Evolutionary conservation across 345 rosid genomes (phyloP).

Genomic region (Durio zibethinus): DNA sequence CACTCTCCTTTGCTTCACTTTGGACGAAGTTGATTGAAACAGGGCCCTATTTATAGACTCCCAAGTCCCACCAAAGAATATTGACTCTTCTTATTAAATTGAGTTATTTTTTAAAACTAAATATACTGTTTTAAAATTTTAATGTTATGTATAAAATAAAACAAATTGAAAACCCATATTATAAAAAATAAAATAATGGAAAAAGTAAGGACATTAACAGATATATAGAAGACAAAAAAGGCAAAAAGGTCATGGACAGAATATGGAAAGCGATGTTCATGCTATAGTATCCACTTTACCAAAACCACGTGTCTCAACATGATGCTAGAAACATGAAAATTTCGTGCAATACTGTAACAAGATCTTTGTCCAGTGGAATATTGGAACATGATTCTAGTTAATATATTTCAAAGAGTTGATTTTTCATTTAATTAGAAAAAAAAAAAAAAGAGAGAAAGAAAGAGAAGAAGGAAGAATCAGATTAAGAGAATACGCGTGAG

Average conservation of each 20-base stretch:
- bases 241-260: not conserved
- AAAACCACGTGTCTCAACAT: slow-evolving; percentile 14
- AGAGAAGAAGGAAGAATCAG: not conserved
- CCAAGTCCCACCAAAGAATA: not conserved
- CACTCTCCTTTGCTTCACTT: slow-evolving; percentile 22
- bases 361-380: not conserved
- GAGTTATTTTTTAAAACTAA: too few species aligned
- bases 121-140: too few species aligned
- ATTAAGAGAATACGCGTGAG: not conserved
- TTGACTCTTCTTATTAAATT: not conserved
- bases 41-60: slow-evolving; percentile 15
- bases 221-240: slow-evolving; percentile 10
- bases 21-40: not conserved
- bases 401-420: not conserved
- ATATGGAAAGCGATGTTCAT: slow-evolving; percentile 8
- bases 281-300: not conserved
- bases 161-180: not conserved
- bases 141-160: too few species aligned
- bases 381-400: not conserved
- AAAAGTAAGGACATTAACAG: not conserved
- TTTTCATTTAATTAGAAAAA: not conserved
- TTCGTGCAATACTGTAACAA: not conserved
- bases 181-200: not conserved
- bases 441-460: not conserved
- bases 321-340: slow-evolving; percentile 6